Evolutionary conservation across 1,284 basidiomycete species (phyloP), one percentile per base, ranked within the genome.

Genomic region (Cryptococcus floricola): DNA sequence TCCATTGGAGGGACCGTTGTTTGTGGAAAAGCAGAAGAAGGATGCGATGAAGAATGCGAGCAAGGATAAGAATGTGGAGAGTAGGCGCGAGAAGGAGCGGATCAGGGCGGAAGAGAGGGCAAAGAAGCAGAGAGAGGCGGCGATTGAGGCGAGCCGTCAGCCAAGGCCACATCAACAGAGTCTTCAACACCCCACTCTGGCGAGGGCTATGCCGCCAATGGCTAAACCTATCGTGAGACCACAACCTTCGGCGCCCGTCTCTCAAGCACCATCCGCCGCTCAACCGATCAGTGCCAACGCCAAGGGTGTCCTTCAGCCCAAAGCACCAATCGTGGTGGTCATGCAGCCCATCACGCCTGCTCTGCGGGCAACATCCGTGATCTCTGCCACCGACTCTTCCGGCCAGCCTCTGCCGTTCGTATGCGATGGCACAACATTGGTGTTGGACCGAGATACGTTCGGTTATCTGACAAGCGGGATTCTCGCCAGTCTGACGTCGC

Each of bases 1-100:
- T 65, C 84, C 86, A 52, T 83, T 85, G 31, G 71, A 77, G 52
- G 75, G 74, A 16, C 75, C 75, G 4, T 58, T 74, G 25, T 76
- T 76, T 48, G 75, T 75, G 57, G 75, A 75, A 57, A 75, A 75
- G 57, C 73, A 75, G 53, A 63, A 68, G 43, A 60, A 62, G 19
- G 73, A 75, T 48, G 68, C 71, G 10, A 52, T 60, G 41, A 77
- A 77, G 56, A 63, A 66, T 1, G 68, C 70, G 19, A 73, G 71
- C 53, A 75, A 76, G 62, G 67, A 68, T 16, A 75, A 76, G 63
- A 73, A 72, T 54, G 69, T 73, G 7, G 73, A 76, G 53, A 59
- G 65, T 52, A 63, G 68, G 51, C 51, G 67, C n/a, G 68, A 70
- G 58, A 66, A 67, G 50, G 73, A 75, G 34, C 53, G 70, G 13